Evolutionary conservation across 2,329 filamentous ascomycete species (phyloP), one percentile per base, ranked within the genome.

Genomic region (Hymenoscyphus linearis): DNA sequence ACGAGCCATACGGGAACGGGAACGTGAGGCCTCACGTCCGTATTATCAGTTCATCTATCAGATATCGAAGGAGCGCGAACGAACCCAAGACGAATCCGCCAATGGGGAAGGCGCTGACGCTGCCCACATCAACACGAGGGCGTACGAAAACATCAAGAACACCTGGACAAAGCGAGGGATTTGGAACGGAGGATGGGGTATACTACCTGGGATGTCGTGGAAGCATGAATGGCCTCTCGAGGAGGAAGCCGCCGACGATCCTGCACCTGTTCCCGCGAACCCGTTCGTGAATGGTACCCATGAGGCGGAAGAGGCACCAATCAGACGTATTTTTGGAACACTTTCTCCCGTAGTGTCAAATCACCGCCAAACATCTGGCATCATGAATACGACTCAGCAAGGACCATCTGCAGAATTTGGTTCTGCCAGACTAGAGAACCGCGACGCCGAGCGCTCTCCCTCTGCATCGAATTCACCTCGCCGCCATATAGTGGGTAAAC

Each of bases 161-260:
- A 67, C 60, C 26, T 72, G 68, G 72, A 67, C 64, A 35, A 66
- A 68, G 59, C 63, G 67, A 65, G 59, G 63, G 44, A 71, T 72
- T 63, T 74, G 67, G 69, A 69, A 72, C 52, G 35, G 53, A 57
- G 67, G 62, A 65, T 72, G 68, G 71, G 67, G 68, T 66, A 62
- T 68, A 62, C 62, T 72, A 60, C 71, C 68, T 63, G 69, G 70
- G 53, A 71, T 72, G 67, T 69, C 66, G 59, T 73, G 68, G 69
- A 72, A 70, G 66, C 67, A 71, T 68, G 68, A 72, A 68, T 53
- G 67, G 60, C 67, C 66, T 57, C 58, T 61, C 18, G 64, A 67
- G 52, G 59, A 66, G 57, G 58, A 60, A 55, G 58, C 52, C 35
- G 40, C 52, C 47, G 52, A 64, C 40, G 57, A 44, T 64, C 58